Conservation (phyloP, 352 stramenopile genomes). For the Phytophthora foliorum region DNA sequence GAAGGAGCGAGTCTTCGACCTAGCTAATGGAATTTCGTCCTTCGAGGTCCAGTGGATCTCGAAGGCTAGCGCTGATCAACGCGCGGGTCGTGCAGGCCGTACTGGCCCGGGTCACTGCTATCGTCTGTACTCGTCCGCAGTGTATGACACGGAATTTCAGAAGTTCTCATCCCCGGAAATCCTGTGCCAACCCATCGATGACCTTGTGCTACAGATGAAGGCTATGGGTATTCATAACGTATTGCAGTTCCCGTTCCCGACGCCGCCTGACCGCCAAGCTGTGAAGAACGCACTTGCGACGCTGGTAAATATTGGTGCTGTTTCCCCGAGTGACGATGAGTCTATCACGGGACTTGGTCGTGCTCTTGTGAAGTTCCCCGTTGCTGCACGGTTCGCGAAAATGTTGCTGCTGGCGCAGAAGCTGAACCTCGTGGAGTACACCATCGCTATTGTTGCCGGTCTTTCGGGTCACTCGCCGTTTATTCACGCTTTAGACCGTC, state of each 20-base stretch:
- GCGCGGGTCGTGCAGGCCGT: conserved; percentile 96
- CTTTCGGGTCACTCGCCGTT: conserved; percentile 84
- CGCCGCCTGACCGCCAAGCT: conserved; percentile 89
- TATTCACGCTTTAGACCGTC: conserved; percentile 65
- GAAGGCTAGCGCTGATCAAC: conserved; percentile 87
- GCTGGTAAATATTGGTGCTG: conserved; percentile 82
- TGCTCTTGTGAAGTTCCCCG: conserved; percentile 88
- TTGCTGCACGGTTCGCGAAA: conserved; percentile 90
- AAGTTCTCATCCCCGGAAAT: conserved; percentile 93
- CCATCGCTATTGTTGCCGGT: conserved; percentile 82
- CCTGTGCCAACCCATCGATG: conserved; percentile 93
- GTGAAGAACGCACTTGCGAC: conserved; percentile 90
- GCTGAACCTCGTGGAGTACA: conserved; percentile 78
- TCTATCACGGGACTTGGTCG: conserved; percentile 86
- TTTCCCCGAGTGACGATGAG: conserved; percentile 62
- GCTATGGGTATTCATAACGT: conserved; percentile 97
- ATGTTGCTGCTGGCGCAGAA: conserved; percentile 90
- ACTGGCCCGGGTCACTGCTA: conserved; percentile 98
- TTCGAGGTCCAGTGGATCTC: conserved; percentile 95
- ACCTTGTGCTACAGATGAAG: conserved; percentile 98
- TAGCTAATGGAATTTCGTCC: conserved; percentile 91
- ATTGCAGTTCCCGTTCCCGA: conserved; percentile 97
- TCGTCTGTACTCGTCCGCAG: conserved; percentile 96
- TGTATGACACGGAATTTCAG: conserved; percentile 96
- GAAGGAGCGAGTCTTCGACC: conserved; percentile 97